Evolutionary conservation across 2,329 filamentous ascomycete species (phyloP).

Genomic region (Diaporthe citrichinensis): DNA sequence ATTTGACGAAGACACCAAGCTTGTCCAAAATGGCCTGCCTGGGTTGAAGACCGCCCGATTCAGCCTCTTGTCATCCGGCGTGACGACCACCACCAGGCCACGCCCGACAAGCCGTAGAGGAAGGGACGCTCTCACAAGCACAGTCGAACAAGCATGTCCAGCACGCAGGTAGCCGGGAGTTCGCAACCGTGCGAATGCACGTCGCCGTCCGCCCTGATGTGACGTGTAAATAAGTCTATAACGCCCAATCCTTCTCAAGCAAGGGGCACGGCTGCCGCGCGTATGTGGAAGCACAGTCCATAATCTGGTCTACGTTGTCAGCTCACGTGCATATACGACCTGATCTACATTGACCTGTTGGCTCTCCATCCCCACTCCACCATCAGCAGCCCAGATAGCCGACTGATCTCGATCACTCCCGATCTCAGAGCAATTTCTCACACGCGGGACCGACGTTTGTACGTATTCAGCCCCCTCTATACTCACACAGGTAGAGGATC

Average conservation of each 20-base stretch:
- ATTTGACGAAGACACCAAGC: not conserved
- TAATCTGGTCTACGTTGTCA: not conserved
- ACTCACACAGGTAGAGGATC: not conserved
- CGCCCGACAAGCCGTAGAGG: too few species aligned
- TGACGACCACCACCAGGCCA: not conserved
- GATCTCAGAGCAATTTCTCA: not conserved
- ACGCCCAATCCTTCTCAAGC: not conserved
- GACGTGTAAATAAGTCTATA: not conserved
- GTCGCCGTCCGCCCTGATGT: not conserved
- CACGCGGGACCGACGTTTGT: not conserved
- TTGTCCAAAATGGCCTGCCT: not conserved
- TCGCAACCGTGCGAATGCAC: not conserved
- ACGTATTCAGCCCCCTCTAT: not conserved
- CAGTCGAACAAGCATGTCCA: not conserved
- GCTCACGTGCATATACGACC: not conserved
- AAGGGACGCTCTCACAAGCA: not conserved
- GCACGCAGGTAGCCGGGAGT: not conserved
- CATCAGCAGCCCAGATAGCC: not conserved
- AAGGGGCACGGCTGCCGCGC: not conserved
- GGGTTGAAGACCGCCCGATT: not conserved
- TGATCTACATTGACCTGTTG: not conserved
- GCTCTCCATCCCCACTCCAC: not conserved
- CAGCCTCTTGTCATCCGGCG: not conserved
- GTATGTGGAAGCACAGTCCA: not conserved
- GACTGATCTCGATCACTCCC: conserved; percentile 13